Base-by-base conservation (phyloP, 1,284 basidiomycete genomes). In the Rhodotorula sp. region DNA sequence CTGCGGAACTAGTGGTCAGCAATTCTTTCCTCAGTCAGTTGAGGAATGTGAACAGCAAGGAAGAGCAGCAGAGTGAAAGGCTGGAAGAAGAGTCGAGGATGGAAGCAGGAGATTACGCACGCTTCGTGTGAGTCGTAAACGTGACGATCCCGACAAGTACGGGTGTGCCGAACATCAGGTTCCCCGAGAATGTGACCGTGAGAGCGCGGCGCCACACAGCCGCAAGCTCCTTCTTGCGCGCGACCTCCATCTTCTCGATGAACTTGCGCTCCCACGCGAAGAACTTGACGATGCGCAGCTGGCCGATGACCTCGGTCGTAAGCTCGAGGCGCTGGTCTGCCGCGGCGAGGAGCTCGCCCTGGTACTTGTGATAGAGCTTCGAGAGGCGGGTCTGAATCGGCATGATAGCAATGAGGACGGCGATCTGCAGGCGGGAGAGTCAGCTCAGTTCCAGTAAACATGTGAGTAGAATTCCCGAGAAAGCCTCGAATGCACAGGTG, bases 311-410 rank as follows among this genome's bases (percentile, higher is more conserved):
- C 75, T 87, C 86, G 44, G 84, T 85, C 21, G 84, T 83, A 19
- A 84, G 79, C 66, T 84, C 83, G 56, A 87, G 81, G 32, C 86
- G 82, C 41, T 81, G 81, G 76, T 87, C 86, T 4, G 85, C 85
- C 9, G 85, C 85, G 39, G 80, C 80, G 69, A 87, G 79, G 46
- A 84, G 76, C 68, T 79, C 70, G 57, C 80, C 80, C 77, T 86
- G 85, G 65, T 84, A 81, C 62, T 80, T 76, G 60, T 84, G 82
- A 77, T 84, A 85, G 44, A 84, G 76, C 34, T 80, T 77, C 25
- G 83, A 82, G 53, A 84, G 78, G 37, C 81, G 71, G 2, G 80
- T 79, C 71, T 84, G 82, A 12, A 84, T 60, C 0, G 84, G 84
- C 22, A 82, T 78, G 41, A 84, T 76, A 13, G 80, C 53, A 37